Conservation (phyloP, 108 stramenopile species). For the Chaetoceros muelleri region DNA sequence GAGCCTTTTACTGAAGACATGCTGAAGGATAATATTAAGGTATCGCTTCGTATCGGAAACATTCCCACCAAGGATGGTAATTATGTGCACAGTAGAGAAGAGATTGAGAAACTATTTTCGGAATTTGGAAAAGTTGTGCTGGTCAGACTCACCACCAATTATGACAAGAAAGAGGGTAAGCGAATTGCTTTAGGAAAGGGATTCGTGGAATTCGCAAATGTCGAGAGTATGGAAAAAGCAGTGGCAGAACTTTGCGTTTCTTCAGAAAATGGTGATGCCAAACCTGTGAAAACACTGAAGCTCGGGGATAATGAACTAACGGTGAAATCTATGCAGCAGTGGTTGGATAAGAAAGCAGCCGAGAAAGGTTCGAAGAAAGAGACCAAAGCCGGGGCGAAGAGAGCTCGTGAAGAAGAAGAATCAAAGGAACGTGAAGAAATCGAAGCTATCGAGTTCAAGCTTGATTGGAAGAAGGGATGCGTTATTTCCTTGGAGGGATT, state of each 20-base stretch:
- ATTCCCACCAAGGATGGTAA: slow-evolving; percentile 42
- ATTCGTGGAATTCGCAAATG: slow-evolving; percentile 74
- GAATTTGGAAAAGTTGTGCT: slow-evolving; percentile 62
- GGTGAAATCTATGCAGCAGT: slow-evolving; percentile 26
- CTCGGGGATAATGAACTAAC: slow-evolving; percentile 19
- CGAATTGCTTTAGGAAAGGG: slow-evolving; percentile 8
- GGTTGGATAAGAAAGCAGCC: slow-evolving; percentile 15
- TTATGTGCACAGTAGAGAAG: slow-evolving; percentile 37
- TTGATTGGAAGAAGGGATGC: slow-evolving; percentile 75
- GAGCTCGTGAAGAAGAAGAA: slow-evolving; percentile 10
- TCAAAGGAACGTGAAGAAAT: slow-evolving; percentile 6
- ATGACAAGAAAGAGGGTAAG: background rate
- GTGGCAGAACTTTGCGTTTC: slow-evolving; percentile 38
- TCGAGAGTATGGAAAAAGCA: slow-evolving; percentile 73
- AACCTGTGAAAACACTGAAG: slow-evolving; percentile 26
- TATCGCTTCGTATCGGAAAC: slow-evolving; percentile 52
- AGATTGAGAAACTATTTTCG: slow-evolving; percentile 52
- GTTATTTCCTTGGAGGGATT: slow-evolving; percentile 68
- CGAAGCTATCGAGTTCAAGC: slow-evolving; percentile 24
- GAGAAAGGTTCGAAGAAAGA: slow-evolving; percentile 14
- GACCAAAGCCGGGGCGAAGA: slow-evolving; percentile 9
- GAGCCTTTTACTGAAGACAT: slow-evolving; percentile 56
- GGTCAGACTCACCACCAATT: slow-evolving; percentile 43
- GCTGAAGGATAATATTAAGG: slow-evolving; percentile 52
- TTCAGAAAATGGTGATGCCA: slow-evolving; percentile 23